Percentiles rank a stretch among this genome's conserved stretches.
phyloP scores from a whole-genome alignment of 331 rosid genomes.

The Erythrophleum ivorense region DNA sequence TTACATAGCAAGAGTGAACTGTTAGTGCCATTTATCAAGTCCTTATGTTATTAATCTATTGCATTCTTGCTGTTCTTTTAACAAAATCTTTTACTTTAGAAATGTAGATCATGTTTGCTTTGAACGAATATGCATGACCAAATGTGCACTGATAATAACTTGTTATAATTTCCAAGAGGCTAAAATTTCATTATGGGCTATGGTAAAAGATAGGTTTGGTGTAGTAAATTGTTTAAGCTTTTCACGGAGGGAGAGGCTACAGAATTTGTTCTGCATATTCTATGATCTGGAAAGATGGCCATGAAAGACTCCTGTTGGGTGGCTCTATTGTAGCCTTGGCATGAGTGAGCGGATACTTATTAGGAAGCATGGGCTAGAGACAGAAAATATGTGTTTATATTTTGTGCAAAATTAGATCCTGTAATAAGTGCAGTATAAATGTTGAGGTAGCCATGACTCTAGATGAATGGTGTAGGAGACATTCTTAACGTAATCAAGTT shows the following conservation, averaged over 20 bases:
- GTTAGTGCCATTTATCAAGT: too few relatives aligned
- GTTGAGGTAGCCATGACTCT: neutral
- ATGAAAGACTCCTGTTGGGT: neutral
- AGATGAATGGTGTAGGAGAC: neutral
- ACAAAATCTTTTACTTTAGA: too few relatives aligned
- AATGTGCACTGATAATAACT: neutral
- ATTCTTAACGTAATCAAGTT: neutral
- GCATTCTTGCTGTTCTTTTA: too few relatives aligned
- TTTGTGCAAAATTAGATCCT: neutral
- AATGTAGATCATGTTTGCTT: neutral
- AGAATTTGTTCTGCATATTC: neutral
- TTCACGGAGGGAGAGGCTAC: neutral
- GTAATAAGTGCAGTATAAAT: neutral
- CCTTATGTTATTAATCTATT: too few relatives aligned
- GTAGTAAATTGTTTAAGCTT: neutral
- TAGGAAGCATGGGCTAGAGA: neutral
- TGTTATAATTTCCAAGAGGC: neutral
- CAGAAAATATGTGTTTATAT: neutral
- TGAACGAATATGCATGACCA: neutral
- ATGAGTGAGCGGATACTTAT: neutral
- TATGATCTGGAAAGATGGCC: neutral
- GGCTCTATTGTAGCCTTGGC: neutral
- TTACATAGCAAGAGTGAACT: too few relatives aligned
- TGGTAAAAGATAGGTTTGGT: neutral
- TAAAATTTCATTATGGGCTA: neutral